These are phyloP conservation scores for Hypoxylon fuscum DNA, from an alignment of 495 filamentous ascomycete species.

Conservation along the genomic window DNA sequence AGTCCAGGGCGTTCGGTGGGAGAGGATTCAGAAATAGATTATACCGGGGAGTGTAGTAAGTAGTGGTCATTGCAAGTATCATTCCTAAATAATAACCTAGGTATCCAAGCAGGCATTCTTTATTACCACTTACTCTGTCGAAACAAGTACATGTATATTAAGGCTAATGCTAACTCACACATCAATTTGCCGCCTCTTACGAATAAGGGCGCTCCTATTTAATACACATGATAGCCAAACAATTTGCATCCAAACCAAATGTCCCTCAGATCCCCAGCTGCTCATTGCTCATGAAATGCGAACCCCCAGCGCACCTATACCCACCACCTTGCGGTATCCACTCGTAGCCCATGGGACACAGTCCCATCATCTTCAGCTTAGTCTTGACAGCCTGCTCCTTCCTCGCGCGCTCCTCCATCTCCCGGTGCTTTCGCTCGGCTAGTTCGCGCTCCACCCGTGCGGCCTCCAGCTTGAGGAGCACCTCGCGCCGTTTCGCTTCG, in stretches of 20 bases:
- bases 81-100: too few relatives aligned
- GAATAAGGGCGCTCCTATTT: too few relatives aligned
- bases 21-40: too few relatives aligned
- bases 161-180: too few relatives aligned
- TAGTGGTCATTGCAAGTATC: too few relatives aligned
- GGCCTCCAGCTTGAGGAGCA: conserved; percentile 23
- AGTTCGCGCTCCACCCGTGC: conserved; percentile 4
- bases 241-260: not conserved
- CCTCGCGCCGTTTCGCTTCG: conserved; percentile 30
- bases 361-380: conserved; percentile 59
- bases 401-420: conserved; percentile 42
- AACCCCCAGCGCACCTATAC: conserved; percentile 63
- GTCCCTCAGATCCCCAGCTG: conserved; percentile 28
- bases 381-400: conserved; percentile 54
- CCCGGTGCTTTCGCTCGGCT: conserved; percentile 28
- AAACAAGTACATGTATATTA: too few relatives aligned
- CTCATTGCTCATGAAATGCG: conserved; percentile 56
- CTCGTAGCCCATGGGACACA: conserved; percentile 58
- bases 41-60: too few relatives aligned
- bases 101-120: too few relatives aligned
- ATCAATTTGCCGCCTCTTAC: too few relatives aligned
- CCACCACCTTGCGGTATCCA: conserved; percentile 65
- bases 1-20: too few relatives aligned
- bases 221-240: too few relatives aligned
- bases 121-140: too few relatives aligned